Evolutionary conservation across 2,329 filamentous ascomycete species (phyloP).

Genomic region (Diaporthe ampelina): DNA sequence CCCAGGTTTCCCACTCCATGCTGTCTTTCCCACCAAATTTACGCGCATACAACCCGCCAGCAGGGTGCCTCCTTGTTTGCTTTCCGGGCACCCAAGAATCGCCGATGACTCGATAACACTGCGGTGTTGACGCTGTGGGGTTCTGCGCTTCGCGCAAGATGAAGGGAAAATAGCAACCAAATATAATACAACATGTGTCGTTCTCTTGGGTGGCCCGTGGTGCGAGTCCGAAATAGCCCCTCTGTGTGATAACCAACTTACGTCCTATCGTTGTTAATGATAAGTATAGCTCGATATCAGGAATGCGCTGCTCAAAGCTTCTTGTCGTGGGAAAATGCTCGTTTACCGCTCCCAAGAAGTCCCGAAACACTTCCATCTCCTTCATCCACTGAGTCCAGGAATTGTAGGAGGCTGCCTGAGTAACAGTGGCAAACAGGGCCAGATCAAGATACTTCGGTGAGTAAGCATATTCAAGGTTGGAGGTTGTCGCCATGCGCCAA

Average conservation of each 20-base stretch:
- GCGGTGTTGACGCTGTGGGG: not conserved
- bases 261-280: not conserved
- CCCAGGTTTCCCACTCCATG: too few relatives aligned
- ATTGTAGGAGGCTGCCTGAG: accelerated
- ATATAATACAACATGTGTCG: not conserved
- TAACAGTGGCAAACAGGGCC: not conserved
- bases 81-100: not conserved
- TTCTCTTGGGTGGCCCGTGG: not conserved
- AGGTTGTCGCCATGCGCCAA: not conserved
- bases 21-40: too few relatives aligned
- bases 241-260: not conserved
- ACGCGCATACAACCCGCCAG: too few relatives aligned
- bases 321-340: not conserved
- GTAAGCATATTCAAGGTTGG: not conserved
- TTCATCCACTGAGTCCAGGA: not conserved
- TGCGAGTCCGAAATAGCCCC: constrained; percentile 13
- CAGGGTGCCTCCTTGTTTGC: too few relatives aligned
- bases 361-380: not conserved
- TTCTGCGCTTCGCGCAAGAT: not conserved
- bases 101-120: not conserved
- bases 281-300: not conserved
- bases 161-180: not conserved
- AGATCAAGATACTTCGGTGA: not conserved
- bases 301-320: too few relatives aligned
- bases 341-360: not conserved